Evolutionary conservation across 2,329 filamentous ascomycete genomes (phyloP).

Genomic region (Talaromyces marneffei): DNA sequence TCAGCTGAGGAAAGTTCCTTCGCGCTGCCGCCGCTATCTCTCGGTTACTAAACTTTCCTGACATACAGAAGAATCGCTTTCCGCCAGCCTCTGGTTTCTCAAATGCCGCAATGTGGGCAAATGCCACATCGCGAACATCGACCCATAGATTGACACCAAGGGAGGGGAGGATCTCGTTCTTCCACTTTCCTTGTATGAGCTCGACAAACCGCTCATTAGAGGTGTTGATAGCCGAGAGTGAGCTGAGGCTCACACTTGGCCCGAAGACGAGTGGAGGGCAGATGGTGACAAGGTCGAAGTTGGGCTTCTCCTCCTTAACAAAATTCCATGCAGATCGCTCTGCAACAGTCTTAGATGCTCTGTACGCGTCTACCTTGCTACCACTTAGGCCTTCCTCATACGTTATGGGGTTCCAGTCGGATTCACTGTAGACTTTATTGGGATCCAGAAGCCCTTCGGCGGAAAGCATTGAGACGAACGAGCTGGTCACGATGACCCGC

Average conservation of each 20-base stretch:
- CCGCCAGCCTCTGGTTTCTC: slow-evolving; percentile 18
- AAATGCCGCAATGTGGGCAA: slow-evolving; percentile 23
- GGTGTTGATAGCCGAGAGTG: slow-evolving; percentile 31
- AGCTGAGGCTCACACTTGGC: slow-evolving; percentile 18
- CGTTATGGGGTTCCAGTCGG: slow-evolving; percentile 46
- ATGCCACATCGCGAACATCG: slow-evolving; percentile 28
- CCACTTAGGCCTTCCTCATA: slow-evolving; percentile 36
- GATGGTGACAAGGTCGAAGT: slow-evolving; percentile 36
- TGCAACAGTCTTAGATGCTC: slow-evolving; percentile 45
- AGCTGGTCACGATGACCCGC: slow-evolving; percentile 46
- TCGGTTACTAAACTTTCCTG: slow-evolving; percentile 20
- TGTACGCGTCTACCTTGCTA: slow-evolving; percentile 32
- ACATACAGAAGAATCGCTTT: slow-evolving; percentile 22
- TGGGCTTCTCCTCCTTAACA: slow-evolving; percentile 17
- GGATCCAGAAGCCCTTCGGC: slow-evolving; percentile 19
- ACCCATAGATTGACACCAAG: slow-evolving; percentile 20
- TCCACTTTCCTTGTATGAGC: slow-evolving; percentile 19
- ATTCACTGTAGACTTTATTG: slow-evolving; percentile 45
- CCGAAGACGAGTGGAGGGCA: slow-evolving; percentile 43
- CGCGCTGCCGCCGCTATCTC: slow-evolving; percentile 21
- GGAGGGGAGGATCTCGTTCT: slow-evolving; percentile 30
- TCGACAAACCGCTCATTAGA: slow-evolving; percentile 27
- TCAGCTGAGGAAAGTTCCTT: slow-evolving; percentile 15
- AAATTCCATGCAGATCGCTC: slow-evolving; percentile 23
- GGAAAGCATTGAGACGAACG: slow-evolving; percentile 46